Evolutionary conservation across 805 yeast species (phyloP).

Genomic region (Crinitomyces ghanaensis): DNA sequence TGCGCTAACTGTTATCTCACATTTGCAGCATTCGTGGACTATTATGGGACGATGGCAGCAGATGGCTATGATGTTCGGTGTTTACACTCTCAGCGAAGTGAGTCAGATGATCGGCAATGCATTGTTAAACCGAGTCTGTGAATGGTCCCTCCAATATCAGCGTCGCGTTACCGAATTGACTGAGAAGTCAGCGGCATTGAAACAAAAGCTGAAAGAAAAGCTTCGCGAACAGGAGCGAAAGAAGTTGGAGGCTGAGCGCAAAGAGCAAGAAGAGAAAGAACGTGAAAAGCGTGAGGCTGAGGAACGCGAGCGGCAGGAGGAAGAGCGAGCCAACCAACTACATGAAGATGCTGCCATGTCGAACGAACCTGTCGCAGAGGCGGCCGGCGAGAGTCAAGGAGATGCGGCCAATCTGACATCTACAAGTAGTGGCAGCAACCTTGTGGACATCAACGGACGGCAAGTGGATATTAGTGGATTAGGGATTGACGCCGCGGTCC

Average conservation of each 20-base stretch:
- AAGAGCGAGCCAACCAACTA: constrained; percentile 20
- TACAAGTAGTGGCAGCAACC: constrained; percentile 28
- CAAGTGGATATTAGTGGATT: constrained; percentile 81
- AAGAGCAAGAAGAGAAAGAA: constrained; percentile 10
- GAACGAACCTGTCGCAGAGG: constrained; percentile 17
- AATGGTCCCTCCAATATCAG: constrained; percentile 19
- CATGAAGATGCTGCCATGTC: constrained; percentile 12
- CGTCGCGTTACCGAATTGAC: constrained; percentile 30
- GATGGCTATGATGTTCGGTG: constrained; percentile 39
- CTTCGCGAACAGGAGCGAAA: constrained; percentile 21
- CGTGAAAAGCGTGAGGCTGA: constrained; percentile 10
- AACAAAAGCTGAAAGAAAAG: constrained; percentile 16
- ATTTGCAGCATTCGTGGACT: constrained; percentile 32
- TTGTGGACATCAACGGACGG: constrained; percentile 63
- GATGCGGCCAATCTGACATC: constrained; percentile 1
- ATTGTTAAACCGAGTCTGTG: constrained; percentile 16
- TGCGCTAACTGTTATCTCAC: constrained; percentile 5
- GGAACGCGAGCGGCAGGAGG: constrained; percentile 21
- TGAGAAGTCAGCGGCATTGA: constrained; percentile 13
- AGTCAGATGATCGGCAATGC: constrained; percentile 18
- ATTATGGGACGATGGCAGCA: constrained; percentile 64
- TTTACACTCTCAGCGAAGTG: constrained; percentile 28
- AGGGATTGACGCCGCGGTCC: constrained; percentile 83
- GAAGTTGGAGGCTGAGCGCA: constrained; percentile 10
- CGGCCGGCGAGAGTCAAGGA: constrained; percentile 9